Evolutionary conservation across 2,329 filamentous ascomycete genomes (phyloP).

Genomic region (Grosmannia clavigera): DNA sequence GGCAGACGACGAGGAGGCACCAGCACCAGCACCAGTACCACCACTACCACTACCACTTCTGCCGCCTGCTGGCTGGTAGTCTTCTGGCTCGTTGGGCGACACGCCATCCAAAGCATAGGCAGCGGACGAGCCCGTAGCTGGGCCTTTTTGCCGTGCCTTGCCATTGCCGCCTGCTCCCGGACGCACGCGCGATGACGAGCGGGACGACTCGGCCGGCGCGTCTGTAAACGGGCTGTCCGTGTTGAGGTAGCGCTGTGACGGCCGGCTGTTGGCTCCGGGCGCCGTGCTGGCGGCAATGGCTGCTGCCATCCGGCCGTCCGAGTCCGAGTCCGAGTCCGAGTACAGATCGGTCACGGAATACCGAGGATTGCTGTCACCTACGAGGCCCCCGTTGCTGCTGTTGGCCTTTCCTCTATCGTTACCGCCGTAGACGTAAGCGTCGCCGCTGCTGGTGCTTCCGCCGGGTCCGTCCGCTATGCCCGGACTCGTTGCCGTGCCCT

Average conservation of each 20-base stretch:
- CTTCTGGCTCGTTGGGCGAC: not conserved
- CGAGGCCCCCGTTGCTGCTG: not conserved
- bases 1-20: not conserved
- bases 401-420: not conserved
- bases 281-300: constrained; percentile 12
- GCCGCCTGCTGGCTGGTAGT: not conserved
- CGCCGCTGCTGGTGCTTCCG: not conserved
- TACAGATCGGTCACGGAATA: not conserved
- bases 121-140: not conserved
- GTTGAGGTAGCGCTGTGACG: not conserved
- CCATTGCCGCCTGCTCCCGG: not conserved
- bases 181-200: constrained; percentile 6
- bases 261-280: constrained; percentile 1
- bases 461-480: not conserved
- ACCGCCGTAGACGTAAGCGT: not conserved
- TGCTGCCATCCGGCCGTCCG: constrained; percentile 10
- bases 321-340: not conserved
- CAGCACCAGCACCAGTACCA: too few species aligned
- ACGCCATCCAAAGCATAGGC: not conserved
- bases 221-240: constrained; percentile 8
- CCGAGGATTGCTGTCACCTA: too few species aligned
- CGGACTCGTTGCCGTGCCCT: constrained; percentile 12
- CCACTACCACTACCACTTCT: not conserved
- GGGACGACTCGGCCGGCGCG: constrained; percentile 5
- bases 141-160: not conserved